phyloP scores from a whole-genome alignment of 441 rosid genomes.

The Gossypium trilobum region DNA sequence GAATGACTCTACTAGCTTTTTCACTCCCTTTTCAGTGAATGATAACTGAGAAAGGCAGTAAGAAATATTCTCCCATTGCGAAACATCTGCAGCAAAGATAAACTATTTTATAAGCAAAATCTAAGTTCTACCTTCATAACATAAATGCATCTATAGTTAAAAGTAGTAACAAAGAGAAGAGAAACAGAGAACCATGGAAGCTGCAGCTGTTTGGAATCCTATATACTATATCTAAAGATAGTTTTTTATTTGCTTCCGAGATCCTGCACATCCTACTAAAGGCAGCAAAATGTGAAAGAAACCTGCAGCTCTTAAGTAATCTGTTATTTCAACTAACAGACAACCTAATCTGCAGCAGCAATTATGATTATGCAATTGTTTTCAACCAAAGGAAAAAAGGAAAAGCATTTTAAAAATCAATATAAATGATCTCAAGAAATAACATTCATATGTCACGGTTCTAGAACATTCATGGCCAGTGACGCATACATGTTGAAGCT shows the following conservation, averaged over 20 bases:
- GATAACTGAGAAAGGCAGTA: conserved; percentile 89
- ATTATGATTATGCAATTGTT: not conserved
- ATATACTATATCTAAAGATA: not conserved
- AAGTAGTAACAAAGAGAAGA: not conserved
- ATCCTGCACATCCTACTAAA: not conserved
- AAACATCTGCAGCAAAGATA: conserved; percentile 53
- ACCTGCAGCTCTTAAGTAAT: not conserved
- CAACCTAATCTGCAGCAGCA: conserved; percentile 4
- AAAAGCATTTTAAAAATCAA: not conserved
- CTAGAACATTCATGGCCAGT: not conserved
- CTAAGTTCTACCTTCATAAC: not conserved
- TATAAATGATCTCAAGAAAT: not conserved
- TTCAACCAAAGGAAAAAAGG: not conserved
- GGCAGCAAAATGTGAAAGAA: not conserved
- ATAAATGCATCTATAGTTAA: not conserved
- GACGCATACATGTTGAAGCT: too few relatives aligned
- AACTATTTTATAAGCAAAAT: conserved; percentile 3
- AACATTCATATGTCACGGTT: not conserved
- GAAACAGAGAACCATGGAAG: not conserved
- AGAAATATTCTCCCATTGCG: conserved; percentile 86
- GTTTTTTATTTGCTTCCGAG: not conserved
- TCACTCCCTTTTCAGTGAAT: conserved; percentile 90
- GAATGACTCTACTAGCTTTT: conserved; percentile 79
- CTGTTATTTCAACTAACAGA: not conserved
- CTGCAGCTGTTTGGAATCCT: conserved; percentile 3